These are phyloP conservation scores for Aspergillus arachidicola DNA, from an alignment of 2,329 filamentous ascomycete species.

Conservation along the genomic window DNA sequence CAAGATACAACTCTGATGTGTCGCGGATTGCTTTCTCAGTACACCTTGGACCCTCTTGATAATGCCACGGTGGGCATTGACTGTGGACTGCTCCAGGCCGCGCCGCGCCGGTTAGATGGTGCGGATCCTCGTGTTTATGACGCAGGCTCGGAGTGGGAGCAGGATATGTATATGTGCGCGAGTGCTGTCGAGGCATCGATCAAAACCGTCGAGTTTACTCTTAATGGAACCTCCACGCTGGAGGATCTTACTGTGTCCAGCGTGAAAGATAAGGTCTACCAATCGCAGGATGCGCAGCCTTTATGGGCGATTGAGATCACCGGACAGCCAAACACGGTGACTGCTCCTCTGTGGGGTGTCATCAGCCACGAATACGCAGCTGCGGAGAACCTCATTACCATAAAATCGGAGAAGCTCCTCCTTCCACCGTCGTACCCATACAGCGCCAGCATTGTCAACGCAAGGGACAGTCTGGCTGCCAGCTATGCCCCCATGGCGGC, in stretches of 20 bases:
- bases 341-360: conserved; percentile 46
- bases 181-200: conserved; percentile 46
- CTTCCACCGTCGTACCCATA: conserved; percentile 34
- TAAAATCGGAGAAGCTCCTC: conserved; percentile 31
- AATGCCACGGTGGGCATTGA: conserved; percentile 31
- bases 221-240: conserved; percentile 45
- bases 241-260: conserved; percentile 36
- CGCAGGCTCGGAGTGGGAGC: conserved; percentile 41
- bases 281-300: conserved; percentile 31
- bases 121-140: too few relatives aligned
- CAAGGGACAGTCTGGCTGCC: neutral
- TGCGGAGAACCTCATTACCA: conserved; percentile 35
- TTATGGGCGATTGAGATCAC: conserved; percentile 42
- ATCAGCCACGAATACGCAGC: conserved; percentile 30
- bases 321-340: conserved; percentile 28
- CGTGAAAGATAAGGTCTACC: conserved; percentile 43
- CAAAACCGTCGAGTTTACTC: conserved; percentile 49
- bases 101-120: too few relatives aligned
- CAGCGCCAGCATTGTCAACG: neutral
- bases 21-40: too few relatives aligned
- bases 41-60: too few relatives aligned
- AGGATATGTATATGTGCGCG: conserved; percentile 50
- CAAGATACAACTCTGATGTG: too few relatives aligned
- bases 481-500: conserved; percentile 14
- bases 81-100: conserved; percentile 21